Conservation (phyloP, 495 filamentous ascomycete genomes). For the Podospora comata region DNA sequence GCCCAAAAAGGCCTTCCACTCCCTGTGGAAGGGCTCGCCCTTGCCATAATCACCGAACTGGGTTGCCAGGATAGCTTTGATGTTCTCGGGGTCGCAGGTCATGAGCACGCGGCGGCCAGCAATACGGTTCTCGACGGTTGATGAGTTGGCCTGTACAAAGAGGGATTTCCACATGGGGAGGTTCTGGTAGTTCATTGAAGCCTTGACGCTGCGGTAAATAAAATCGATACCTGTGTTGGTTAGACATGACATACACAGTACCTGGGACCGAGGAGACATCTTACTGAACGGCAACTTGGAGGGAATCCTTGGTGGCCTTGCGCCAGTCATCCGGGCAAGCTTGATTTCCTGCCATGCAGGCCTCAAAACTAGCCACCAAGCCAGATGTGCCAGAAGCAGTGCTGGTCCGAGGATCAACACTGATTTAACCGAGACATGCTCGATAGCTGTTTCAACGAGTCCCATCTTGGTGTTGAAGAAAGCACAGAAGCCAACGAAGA, state of each 20-base stretch:
- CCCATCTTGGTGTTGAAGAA: constrained; percentile 35
- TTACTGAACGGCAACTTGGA: constrained; percentile 34
- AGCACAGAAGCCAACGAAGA: neutral
- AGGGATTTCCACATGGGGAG: constrained; percentile 57
- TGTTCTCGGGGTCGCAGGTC: constrained; percentile 75
- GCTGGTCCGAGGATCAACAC: constrained; percentile 27
- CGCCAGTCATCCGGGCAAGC: constrained; percentile 43
- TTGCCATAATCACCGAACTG: constrained; percentile 75
- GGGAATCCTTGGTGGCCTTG: constrained; percentile 21
- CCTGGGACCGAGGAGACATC: neutral
- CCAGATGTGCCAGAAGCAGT: constrained; percentile 30
- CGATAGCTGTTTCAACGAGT: constrained; percentile 36
- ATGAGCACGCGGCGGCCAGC: constrained; percentile 58
- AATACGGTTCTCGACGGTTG: constrained; percentile 60
- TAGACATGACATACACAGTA: constrained; percentile 29
- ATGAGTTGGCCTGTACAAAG: constrained; percentile 39
- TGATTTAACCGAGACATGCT: constrained; percentile 36
- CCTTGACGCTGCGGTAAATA: constrained; percentile 50
- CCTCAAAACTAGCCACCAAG: constrained; percentile 29
- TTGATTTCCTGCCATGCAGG: constrained; percentile 32
- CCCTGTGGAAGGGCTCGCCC: constrained; percentile 62
- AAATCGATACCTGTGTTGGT: constrained; percentile 57
- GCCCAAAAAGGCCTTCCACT: constrained; percentile 72
- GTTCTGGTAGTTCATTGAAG: constrained; percentile 51
- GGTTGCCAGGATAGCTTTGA: constrained; percentile 79